phyloP scores from a whole-genome alignment of 805 yeast species.

The Candida cerambycidarum region DNA sequence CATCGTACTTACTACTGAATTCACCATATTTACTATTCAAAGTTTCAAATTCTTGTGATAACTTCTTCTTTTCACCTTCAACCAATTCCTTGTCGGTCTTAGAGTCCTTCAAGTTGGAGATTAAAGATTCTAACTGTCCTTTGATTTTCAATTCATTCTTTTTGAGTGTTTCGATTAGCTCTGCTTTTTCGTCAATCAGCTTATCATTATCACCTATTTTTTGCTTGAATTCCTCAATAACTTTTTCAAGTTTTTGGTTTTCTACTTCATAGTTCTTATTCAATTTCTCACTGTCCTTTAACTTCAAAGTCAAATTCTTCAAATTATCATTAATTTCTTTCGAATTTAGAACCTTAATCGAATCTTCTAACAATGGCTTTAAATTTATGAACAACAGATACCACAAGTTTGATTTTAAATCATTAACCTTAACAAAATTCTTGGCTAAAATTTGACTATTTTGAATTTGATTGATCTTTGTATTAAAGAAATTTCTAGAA shows the following conservation, averaged over 20 bases:
- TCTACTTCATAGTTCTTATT: conserved; percentile 32
- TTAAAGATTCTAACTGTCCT: conserved; percentile 19
- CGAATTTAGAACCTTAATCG: conserved; percentile 57
- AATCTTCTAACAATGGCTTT: conserved; percentile 72
- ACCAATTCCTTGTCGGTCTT: conserved; percentile 20
- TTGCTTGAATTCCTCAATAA: conserved; percentile 31
- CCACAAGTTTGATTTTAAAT: conserved; percentile 63
- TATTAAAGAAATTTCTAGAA: conserved; percentile 48
- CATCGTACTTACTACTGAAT: conserved; percentile 8
- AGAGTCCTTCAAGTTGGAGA: conserved; percentile 26
- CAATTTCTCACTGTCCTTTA: conserved; percentile 35
- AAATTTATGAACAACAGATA: conserved; percentile 66
- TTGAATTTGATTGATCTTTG: conserved; percentile 56
- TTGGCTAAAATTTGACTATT: conserved; percentile 69
- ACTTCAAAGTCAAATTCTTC: conserved; percentile 45
- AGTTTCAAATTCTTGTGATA: conserved; percentile 2
- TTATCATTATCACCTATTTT: conserved; percentile 28
- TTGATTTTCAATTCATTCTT: conserved; percentile 33
- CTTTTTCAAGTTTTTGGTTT: conserved; percentile 40
- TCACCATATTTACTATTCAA: conserved; percentile 9
- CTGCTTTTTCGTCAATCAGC: conserved; percentile 47
- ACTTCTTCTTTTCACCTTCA: conserved; percentile 9
- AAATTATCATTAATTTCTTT: conserved; percentile 59
- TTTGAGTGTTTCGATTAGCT: conserved; percentile 43
- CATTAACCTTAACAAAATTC: conserved; percentile 55